Percentiles rank a stretch among this genome's conserved stretches.
phyloP scores from a whole-genome alignment of 2,329 filamentous ascomycete genomes.

The Colletotrichum echinochloae region DNA sequence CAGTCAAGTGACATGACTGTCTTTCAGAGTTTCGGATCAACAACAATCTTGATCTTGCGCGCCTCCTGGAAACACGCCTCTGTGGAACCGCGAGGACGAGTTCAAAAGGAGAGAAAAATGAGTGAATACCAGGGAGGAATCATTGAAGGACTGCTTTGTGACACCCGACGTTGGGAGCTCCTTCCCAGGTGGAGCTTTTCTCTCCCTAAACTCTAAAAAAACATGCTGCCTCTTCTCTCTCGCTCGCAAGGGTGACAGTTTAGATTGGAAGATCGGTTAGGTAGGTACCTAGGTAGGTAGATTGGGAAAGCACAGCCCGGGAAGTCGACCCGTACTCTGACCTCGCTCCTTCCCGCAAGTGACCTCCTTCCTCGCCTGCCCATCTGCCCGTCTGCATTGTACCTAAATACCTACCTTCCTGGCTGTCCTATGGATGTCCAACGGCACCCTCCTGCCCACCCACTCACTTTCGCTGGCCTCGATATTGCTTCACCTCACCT shows the following conservation, averaged over 20 bases:
- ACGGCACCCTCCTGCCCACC: neutral
- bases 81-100: neutral
- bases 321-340: neutral
- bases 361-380: constrained; percentile 3
- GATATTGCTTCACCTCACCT: neutral
- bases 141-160: constrained; percentile 19
- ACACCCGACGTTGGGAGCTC: constrained; percentile 1
- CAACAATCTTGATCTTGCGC: neutral
- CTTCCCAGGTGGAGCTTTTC: neutral
- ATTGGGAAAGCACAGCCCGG: neutral
- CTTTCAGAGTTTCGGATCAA: constrained; percentile 8
- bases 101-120: neutral
- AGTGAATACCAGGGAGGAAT: neutral
- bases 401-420: too few relatives aligned
- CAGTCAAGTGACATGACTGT: neutral
- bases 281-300: too few relatives aligned
- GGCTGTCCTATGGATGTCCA: neutral
- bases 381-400: neutral
- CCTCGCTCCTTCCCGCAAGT: neutral
- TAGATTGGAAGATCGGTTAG: neutral
- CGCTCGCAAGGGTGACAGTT: neutral
- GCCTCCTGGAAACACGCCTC: constrained; percentile 10
- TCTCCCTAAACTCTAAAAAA: neutral
- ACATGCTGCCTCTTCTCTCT: neutral
- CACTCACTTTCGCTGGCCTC: neutral